Evolutionary conservation across 192 early-diverging fungal species (phyloP).

Genomic region (Pilobolus umbonatus): DNA sequence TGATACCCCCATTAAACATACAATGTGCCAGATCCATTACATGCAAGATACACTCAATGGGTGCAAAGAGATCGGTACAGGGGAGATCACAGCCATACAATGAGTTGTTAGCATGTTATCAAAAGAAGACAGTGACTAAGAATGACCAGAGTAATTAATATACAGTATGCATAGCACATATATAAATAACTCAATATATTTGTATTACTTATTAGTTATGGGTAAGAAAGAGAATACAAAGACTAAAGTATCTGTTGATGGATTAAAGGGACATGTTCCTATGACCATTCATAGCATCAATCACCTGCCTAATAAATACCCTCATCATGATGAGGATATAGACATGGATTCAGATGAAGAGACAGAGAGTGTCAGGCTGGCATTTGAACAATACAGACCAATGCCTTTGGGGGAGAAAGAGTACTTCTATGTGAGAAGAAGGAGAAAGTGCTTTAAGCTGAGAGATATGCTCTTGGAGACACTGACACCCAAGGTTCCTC

Average conservation of each 20-base stretch:
- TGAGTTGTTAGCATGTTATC: constrained; percentile 66
- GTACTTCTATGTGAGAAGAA: constrained; percentile 47
- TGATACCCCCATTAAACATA: constrained; percentile 45
- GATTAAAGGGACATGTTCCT: no score
- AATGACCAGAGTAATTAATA: no score
- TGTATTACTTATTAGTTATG: no score
- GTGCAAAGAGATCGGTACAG: constrained; percentile 74
- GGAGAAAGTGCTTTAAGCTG: constrained; percentile 55
- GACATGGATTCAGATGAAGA: constrained; percentile 70
- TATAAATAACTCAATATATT: no score
- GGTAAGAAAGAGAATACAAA: no score
- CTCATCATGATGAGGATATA: constrained; percentile 41
- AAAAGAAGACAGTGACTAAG: no score
- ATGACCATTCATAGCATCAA: no score
- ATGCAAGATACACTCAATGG: constrained; percentile 94
- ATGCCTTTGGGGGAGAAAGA: constrained; percentile 54
- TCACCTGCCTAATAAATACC: no score
- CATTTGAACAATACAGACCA: constrained; percentile 57
- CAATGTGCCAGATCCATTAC: constrained; percentile 86
- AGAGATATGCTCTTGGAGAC: constrained; percentile 65
- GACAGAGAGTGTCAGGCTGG: constrained; percentile 59
- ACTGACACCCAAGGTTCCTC: constrained; percentile 41
- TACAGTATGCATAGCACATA: no score
- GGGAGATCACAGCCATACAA: constrained; percentile 86
- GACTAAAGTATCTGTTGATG: no score